Evolutionary conservation across 805 yeast species (phyloP).

Genomic region (Starmerella apis): DNA sequence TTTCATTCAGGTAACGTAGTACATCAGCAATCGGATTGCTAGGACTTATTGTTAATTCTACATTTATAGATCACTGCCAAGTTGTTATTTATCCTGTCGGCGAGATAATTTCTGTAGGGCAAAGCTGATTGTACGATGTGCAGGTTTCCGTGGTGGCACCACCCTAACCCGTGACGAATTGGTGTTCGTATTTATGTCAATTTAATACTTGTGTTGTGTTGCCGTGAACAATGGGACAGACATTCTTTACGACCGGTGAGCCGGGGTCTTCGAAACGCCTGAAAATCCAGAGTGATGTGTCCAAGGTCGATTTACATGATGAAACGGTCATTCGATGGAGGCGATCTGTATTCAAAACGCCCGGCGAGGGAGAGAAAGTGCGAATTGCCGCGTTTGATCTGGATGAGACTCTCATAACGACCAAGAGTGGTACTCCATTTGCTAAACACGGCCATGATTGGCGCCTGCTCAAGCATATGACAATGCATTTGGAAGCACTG

Average conservation of each 20-base stretch:
- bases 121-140: not conserved
- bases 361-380: not conserved
- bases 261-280: not conserved
- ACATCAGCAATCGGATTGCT: not conserved
- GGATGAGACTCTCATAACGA: constrained; percentile 64
- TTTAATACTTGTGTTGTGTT: not conserved
- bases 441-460: constrained; percentile 59
- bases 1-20: not conserved
- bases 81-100: too few species aligned
- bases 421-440: constrained; percentile 54
- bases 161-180: not conserved
- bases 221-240: constrained; percentile 8
- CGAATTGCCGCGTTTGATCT: constrained; percentile 66
- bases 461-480: constrained; percentile 38
- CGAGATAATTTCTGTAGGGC: too few species aligned
- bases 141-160: not conserved
- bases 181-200: not conserved
- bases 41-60: too few species aligned
- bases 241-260: constrained; percentile 2
- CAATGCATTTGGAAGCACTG: not conserved
- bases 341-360: not conserved
- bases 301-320: not conserved
- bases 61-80: too few species aligned
- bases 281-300: not conserved
- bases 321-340: constrained; percentile 5